A percentile compares a stretch with the other conserved stretches of the same genome.
Conservation (phyloP, 140 eudicot genomes). For the Stevia rebaudiana region DNA sequence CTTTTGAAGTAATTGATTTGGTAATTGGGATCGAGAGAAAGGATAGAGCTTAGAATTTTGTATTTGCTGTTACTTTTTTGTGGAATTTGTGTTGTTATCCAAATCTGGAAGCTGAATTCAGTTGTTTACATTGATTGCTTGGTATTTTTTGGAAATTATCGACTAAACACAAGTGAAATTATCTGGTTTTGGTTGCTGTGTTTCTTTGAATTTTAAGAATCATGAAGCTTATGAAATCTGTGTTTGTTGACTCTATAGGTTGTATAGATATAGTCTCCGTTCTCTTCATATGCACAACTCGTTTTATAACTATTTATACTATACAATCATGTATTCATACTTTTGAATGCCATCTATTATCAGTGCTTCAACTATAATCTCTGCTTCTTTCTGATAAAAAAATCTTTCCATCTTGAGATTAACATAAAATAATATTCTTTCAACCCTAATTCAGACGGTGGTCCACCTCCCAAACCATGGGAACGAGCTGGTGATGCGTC, state of each 20-base stretch:
- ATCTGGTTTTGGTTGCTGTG: too few relatives aligned
- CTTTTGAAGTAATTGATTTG: background rate
- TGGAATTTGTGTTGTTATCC: background rate
- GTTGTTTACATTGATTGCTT: too few relatives aligned
- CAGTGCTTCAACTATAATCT: background rate
- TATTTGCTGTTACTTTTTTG: background rate
- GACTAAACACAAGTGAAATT: too few relatives aligned
- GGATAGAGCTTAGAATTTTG: background rate
- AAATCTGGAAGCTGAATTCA: background rate
- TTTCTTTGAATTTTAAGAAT: too few relatives aligned
- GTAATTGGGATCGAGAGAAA: too few relatives aligned
- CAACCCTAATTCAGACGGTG: constrained; percentile 33
- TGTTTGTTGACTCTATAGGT: background rate
- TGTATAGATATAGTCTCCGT: background rate
- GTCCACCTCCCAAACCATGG: constrained; percentile 92
- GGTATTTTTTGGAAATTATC: too few relatives aligned
- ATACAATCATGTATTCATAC: background rate
- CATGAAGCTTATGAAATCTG: too few relatives aligned
- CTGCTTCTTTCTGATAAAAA: background rate
- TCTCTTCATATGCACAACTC: too few relatives aligned
- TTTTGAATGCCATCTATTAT: background rate
- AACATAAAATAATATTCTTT: background rate
- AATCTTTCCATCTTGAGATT: background rate
- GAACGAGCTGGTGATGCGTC: constrained; percentile 72
- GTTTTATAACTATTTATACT: too few relatives aligned